Evolutionary conservation across 192 early-diverging fungal genomes (phyloP).

Genomic region (Kickxella alabastrina): DNA sequence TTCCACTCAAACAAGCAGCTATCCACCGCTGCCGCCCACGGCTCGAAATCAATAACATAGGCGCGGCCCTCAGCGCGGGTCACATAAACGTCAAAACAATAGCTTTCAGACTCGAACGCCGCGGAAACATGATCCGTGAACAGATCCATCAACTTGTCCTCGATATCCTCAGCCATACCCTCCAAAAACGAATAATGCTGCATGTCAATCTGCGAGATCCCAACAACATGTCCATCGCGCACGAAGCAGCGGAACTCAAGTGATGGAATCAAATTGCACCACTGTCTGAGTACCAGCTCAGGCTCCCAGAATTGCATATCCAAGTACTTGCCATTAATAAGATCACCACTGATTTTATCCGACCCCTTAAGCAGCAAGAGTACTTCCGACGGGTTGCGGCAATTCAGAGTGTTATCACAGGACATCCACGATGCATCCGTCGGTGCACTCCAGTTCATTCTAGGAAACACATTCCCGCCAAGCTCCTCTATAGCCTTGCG

Average conservation of each 20-base stretch:
- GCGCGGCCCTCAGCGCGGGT: conserved; percentile 56
- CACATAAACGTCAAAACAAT: conserved; percentile 90
- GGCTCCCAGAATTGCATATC: conserved; percentile 34
- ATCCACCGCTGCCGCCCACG: conserved; percentile 76
- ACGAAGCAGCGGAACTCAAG: conserved; percentile 98
- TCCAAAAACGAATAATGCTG: conserved; percentile 79
- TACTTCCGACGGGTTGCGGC: conserved; percentile 72
- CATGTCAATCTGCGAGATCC: conserved; percentile 82
- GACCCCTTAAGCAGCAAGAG: conserved; percentile 87
- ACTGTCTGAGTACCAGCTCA: conserved; percentile 82
- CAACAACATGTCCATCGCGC: conserved; percentile 61
- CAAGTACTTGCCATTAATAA: conserved; percentile 68
- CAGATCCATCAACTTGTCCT: conserved; percentile 59
- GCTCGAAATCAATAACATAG: conserved; percentile 91
- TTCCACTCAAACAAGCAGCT: conserved; percentile 78
- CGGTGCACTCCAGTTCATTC: conserved; percentile 94
- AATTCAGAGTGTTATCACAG: conserved; percentile 71
- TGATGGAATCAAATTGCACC: conserved; percentile 84
- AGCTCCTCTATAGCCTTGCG: conserved; percentile 62
- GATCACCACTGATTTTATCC: conserved; percentile 86
- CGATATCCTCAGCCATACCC: conserved; percentile 57
- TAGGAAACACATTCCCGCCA: conserved; percentile 85
- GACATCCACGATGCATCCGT: conserved; percentile 93
- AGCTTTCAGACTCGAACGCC: conserved; percentile 63
- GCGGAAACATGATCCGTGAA: conserved; percentile 61